Base-by-base conservation (phyloP, 768 basidiomycete genomes). In the Trametes gibbosa region DNA sequence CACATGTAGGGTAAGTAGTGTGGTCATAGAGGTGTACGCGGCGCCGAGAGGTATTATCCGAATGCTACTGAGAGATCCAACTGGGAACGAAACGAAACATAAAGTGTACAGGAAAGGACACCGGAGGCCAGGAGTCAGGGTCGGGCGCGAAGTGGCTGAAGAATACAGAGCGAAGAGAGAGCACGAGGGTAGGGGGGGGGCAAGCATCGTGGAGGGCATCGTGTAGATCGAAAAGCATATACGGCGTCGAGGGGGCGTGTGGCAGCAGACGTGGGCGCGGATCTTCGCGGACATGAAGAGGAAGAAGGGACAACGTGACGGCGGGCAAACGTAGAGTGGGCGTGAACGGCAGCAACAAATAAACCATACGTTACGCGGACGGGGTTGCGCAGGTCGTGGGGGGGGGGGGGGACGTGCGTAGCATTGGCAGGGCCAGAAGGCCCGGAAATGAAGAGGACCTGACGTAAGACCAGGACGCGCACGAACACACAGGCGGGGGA, bases 361-460 rank as follows among this genome's bases (percentile, higher is more conserved):
- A 61, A 49, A 46, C 60, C 56, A 61, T 61, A 61, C 55, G 60
- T 61, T 61, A 61, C 54, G 25, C 46, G 50, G 25, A 14, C 39
- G 58, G 55, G 48, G 35, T 39, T 29, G 35, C 32, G 46, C 40
- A 17, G 45, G 41, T 49, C 25, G 56, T 45, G 57, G 21, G 25
- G 16, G 50, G 14, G 21, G 29, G n/a, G n/a, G n/a, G n/a, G n/a
- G n/a, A n/a, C n/a, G n/a, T n/a, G n/a, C n/a, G n/a, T n/a, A n/a
- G n/a, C n/a, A n/a, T n/a, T n/a, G n/a, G n/a, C n/a, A 25, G 41
- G 4, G 29, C 51, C 46, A 51, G 52, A 23, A 47, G 43, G 40
- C 13, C 46, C 45, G 60, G 52, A 50, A 54, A 62, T 57, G 54
- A 50, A 57, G 29, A 32, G 32, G 23, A 37, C 23, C 34, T 23